Percentiles rank a stretch among this genome's conserved stretches.
phyloP scores from a whole-genome alignment of 306 rosid genomes.

The Fragaria ananassa region DNA sequence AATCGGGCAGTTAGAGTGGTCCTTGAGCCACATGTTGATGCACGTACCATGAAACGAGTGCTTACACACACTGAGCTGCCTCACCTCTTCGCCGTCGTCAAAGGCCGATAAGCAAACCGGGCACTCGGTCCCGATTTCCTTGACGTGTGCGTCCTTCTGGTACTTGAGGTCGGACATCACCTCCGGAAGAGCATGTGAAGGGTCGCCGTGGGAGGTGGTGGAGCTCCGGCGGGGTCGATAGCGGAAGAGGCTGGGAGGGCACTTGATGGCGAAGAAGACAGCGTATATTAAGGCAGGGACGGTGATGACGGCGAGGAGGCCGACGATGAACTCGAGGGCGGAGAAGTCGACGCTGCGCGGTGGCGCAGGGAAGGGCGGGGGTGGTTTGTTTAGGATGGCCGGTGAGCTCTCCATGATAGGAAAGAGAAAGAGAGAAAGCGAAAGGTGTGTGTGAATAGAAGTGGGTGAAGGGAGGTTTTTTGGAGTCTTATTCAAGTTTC shows the following conservation, averaged over 20 bases:
- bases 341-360: constrained; percentile 61
- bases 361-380: constrained; percentile 35
- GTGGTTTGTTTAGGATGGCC: constrained; percentile 23
- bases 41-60: constrained; percentile 69
- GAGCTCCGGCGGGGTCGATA: constrained; percentile 23
- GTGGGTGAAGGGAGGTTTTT: background rate
- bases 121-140: constrained; percentile 60
- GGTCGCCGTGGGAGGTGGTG: constrained; percentile 22
- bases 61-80: constrained; percentile 56
- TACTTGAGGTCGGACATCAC: constrained; percentile 32
- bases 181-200: background rate
- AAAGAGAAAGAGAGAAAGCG: background rate
- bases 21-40: constrained; percentile 60
- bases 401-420: constrained; percentile 45
- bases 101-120: constrained; percentile 73
- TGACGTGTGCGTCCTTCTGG: constrained; percentile 39
- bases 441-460: background rate
- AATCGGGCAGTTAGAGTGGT: constrained; percentile 69
- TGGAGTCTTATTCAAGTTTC: background rate
- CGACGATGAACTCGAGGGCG: constrained; percentile 76
- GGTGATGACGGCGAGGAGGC: constrained; percentile 62
- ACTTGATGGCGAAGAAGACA: constrained; percentile 62
- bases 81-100: constrained; percentile 58
- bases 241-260: constrained; percentile 41
- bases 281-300: constrained; percentile 71